phyloP scores from a whole-genome alignment of 805 yeast genomes.

The Metschnikowia arizonensis region DNA sequence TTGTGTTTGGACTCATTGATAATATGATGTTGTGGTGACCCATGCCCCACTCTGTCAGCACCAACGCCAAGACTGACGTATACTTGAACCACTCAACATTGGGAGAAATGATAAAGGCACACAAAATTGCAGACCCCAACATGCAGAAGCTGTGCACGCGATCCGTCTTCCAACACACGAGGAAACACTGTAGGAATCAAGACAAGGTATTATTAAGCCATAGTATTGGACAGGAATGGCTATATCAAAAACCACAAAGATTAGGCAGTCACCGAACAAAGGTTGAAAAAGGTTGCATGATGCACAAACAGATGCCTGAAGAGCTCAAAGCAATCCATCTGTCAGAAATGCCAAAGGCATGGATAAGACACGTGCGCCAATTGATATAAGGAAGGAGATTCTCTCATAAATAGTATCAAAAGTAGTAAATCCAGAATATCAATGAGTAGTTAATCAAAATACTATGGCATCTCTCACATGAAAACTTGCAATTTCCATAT shows the following conservation, averaged over 20 bases:
- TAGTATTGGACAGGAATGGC: slow-evolving; percentile 75
- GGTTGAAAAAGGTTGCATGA: slow-evolving; percentile 65
- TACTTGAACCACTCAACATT: slow-evolving; percentile 79
- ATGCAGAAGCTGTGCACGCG: slow-evolving; percentile 57
- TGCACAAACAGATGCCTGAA: slow-evolving; percentile 56
- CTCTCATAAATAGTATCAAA: too few relatives aligned
- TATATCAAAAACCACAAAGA: slow-evolving; percentile 60
- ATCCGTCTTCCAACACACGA: slow-evolving; percentile 19
- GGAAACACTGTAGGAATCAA: slow-evolving; percentile 58
- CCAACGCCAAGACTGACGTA: slow-evolving; percentile 81
- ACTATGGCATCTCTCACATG: too few relatives aligned
- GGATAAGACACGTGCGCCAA: slow-evolving; percentile 80
- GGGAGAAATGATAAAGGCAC: slow-evolving; percentile 68
- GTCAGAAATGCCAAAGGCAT: slow-evolving; percentile 69
- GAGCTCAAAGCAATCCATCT: slow-evolving; percentile 68
- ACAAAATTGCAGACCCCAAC: slow-evolving; percentile 38
- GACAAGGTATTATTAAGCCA: slow-evolving; percentile 73
- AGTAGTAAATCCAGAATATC: too few relatives aligned
- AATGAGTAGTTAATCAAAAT: too few relatives aligned
- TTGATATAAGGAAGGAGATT: slow-evolving; percentile 59
- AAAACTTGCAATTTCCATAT: too few relatives aligned
- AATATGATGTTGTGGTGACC: slow-evolving; percentile 91
- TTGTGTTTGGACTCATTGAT: slow-evolving; percentile 71
- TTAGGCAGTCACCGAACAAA: slow-evolving; percentile 65
- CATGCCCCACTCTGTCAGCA: slow-evolving; percentile 61